Percentiles rank a stretch among this genome's conserved stretches.
Evolutionary conservation across 2,329 filamentous ascomycete species (phyloP).

Genomic region (Raffaelea albimanens): DNA sequence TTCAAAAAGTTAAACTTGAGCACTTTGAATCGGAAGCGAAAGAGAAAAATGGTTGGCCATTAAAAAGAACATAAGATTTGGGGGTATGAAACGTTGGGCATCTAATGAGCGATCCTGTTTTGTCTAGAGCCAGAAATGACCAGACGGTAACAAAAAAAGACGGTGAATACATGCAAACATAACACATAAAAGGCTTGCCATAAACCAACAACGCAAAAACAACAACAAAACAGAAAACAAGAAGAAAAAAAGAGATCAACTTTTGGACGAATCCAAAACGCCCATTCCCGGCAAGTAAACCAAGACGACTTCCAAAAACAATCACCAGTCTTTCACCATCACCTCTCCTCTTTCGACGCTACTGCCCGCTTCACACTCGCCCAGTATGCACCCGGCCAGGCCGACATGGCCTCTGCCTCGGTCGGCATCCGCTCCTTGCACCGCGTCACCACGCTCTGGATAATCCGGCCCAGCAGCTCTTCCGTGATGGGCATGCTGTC

Average conservation of each 20-base stretch:
- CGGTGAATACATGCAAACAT: no score
- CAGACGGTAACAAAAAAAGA: no score
- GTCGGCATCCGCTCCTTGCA: conserved; percentile 50
- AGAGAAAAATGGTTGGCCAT: no score
- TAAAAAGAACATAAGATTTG: no score
- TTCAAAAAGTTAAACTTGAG: not conserved
- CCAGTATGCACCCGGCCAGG: conserved; percentile 56
- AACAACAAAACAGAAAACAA: conserved; percentile 12
- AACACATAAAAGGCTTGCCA: no score
- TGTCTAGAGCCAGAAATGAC: no score
- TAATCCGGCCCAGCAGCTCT: conserved; percentile 51
- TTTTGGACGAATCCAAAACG: not conserved
- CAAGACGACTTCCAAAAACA: not conserved
- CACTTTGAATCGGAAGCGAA: no score
- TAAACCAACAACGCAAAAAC: not conserved
- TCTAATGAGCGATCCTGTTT: not conserved
- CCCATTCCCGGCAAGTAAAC: not conserved
- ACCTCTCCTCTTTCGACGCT: conserved; percentile 19
- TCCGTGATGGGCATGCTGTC: conserved; percentile 52
- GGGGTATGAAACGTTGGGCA: not conserved
- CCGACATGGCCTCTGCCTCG: conserved; percentile 43
- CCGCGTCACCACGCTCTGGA: conserved; percentile 51
- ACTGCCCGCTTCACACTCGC: conserved; percentile 46
- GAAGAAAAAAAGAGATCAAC: conserved; percentile 17
- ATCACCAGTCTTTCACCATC: not conserved